Evolutionary conservation across 1,284 basidiomycete genomes (phyloP).

Genomic region (Apiotrichum porosum): DNA sequence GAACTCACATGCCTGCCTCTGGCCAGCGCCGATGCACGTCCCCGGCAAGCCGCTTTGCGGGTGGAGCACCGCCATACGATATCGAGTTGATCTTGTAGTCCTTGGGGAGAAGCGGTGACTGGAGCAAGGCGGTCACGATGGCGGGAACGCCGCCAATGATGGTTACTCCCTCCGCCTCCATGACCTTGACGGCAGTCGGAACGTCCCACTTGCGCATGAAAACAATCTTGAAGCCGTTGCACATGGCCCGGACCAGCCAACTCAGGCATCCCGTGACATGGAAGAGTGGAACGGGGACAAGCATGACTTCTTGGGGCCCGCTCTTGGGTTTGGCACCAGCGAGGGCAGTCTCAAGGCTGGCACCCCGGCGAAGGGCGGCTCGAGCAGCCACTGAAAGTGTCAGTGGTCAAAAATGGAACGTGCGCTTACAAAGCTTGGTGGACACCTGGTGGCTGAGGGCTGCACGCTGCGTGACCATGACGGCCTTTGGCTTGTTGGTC

Average conservation of each 20-base stretch:
- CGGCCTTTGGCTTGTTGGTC: conserved; percentile 37
- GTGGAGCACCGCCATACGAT: conserved; percentile 40
- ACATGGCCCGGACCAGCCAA: conserved; percentile 38
- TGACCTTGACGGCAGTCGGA: conserved; percentile 27
- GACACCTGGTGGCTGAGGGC: conserved; percentile 30
- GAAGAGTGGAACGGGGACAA: conserved; percentile 40
- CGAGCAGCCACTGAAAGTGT: conserved; percentile 26
- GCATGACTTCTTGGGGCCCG: conserved; percentile 28
- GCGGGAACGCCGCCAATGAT: conserved; percentile 43
- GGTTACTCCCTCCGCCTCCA: conserved; percentile 27
- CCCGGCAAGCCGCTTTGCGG: conserved; percentile 28
- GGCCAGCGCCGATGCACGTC: conserved; percentile 29
- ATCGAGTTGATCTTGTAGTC: conserved; percentile 28
- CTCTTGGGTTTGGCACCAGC: conserved; percentile 1
- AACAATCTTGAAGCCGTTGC: conserved; percentile 34
- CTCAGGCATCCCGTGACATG: conserved; percentile 45
- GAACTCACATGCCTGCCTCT: conserved; percentile 19
- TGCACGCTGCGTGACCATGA: conserved; percentile 38
- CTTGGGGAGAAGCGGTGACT: conserved; percentile 9
- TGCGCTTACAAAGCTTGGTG: conserved; percentile 31
- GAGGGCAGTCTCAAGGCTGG: not conserved
- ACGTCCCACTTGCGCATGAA: conserved; percentile 36
- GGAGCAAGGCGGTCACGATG: conserved; percentile 27
- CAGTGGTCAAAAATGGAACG: no score
- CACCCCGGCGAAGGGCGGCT: conserved; percentile 9